Conservation (phyloP, 768 basidiomycete genomes). For the Hysterangium stoloniferum region DNA sequence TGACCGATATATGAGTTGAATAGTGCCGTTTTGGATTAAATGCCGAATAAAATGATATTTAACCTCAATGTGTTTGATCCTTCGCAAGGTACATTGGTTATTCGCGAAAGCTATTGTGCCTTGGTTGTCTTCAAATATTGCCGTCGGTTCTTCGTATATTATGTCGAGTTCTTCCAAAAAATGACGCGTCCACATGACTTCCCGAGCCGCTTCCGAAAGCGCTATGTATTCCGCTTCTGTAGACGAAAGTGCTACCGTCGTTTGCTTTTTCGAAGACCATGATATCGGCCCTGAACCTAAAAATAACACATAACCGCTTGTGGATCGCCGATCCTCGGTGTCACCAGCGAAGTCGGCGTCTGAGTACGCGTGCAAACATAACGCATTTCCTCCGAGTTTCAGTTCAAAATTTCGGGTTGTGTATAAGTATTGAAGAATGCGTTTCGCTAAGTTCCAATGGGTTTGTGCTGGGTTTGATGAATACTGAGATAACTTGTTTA, state of each 20-base stretch:
- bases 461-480: constrained; percentile 17
- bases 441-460: constrained; percentile 21
- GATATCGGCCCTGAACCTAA: constrained; percentile 17
- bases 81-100: constrained; percentile 28
- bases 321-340: constrained; percentile 22
- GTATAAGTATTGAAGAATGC: constrained; percentile 19
- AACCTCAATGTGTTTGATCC: constrained; percentile 38
- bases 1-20: constrained; percentile 24
- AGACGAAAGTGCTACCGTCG: constrained; percentile 20
- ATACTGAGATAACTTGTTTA: constrained; percentile 18
- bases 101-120: constrained; percentile 27
- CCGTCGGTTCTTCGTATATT: constrained; percentile 12
- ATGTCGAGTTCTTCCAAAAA: constrained; percentile 18
- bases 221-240: constrained; percentile 25
- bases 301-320: constrained; percentile 27
- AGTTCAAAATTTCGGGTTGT: constrained; percentile 13
- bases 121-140: constrained; percentile 29
- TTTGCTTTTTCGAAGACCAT: constrained; percentile 21
- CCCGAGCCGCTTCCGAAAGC: constrained; percentile 10
- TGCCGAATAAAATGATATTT: constrained; percentile 33
- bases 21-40: constrained; percentile 18
- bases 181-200: constrained; percentile 11
- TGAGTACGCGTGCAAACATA: constrained; percentile 6
- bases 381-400: constrained; percentile 2
- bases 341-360: constrained; percentile 24